Evolutionary conservation across 495 filamentous ascomycete genomes (phyloP), one percentile per base, ranked within the genome.

Genomic region (Penicillium steckii): DNA sequence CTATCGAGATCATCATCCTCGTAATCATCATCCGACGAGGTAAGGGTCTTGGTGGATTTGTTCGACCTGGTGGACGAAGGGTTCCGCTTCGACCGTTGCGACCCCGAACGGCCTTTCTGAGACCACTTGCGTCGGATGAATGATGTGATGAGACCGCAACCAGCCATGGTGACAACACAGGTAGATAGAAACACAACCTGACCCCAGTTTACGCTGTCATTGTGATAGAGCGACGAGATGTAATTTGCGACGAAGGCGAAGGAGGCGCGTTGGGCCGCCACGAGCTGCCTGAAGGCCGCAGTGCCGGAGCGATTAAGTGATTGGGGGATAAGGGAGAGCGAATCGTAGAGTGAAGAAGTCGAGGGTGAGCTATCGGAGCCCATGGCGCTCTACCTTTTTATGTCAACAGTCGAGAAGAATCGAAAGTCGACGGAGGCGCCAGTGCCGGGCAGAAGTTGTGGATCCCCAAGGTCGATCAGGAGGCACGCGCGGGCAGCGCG

Each of bases 1-100:
- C 70, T 75, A 44, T 71, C 71, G 26, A 71, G 71, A 12, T 68
- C 70, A 18, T 77, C 72, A 44, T 77, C 74, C 37, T 75, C 74
- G 6, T 73, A 74, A 25, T 68, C 70, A 27, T 77, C 72, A 17
- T 72, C 70, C 0, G 74, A 77, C 8, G 71, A 73, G 30, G 69
- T 73, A 30, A 73, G 52, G 1, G 65, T 70, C 23, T 54, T 64
- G n/a, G 60, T 53, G 6, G 72, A 69, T 41, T 41, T 41, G 38
- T 10, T 41, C 4, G 53, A 57, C 37, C 67, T 73, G 44, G 54
- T 57, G 27, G 48, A 58, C 32, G 38, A 41, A 23, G 19, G 3
- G 5, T 41, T 41, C 9, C 38, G 38, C 19, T 17, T 19, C 38
- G 33, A 37, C n/a, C 33, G 32, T 35, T 21, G 5, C 8, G 37